These are phyloP conservation scores for Penicillium aurantiogriseum DNA, from an alignment of 2,329 filamentous ascomycete genomes.

Conservation along the genomic window DNA sequence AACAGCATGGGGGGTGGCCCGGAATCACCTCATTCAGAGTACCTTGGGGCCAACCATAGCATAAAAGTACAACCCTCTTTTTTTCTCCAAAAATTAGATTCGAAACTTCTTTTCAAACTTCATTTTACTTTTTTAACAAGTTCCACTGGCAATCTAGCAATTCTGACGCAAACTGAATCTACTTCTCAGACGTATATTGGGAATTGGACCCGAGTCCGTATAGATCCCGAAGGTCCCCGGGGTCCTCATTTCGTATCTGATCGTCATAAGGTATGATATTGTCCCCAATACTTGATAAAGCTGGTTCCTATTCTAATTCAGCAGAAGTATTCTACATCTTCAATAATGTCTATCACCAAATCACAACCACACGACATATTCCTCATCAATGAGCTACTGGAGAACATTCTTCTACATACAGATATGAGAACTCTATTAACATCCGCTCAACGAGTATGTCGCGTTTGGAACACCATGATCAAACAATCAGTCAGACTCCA, in stretches of 20 bases:
- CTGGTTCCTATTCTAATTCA: neutral
- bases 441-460: slow-evolving; percentile 9
- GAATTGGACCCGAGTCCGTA: neutral
- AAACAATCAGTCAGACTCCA: slow-evolving; percentile 1
- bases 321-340: neutral
- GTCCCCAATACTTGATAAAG: neutral
- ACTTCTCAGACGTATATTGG: neutral
- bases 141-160: neutral
- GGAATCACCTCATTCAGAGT: slow-evolving; percentile 5
- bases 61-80: neutral
- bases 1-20: neutral
- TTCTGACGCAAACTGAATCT: neutral
- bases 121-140: neutral
- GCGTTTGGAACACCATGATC: neutral
- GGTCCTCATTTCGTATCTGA: slow-evolving; percentile 10
- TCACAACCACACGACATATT: slow-evolving; percentile 2
- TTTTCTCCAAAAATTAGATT: neutral
- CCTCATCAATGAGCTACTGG: slow-evolving; percentile 8
- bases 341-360: slow-evolving; percentile 1
- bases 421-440: slow-evolving; percentile 6
- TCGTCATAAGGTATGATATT: slow-evolving; percentile 4
- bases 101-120: neutral
- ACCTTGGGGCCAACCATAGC: slow-evolving; percentile 4
- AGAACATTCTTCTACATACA: slow-evolving; percentile 10
- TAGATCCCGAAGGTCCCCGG: slow-evolving; percentile 2